A percentile compares a stretch with the other conserved stretches of the same genome.
These are phyloP conservation scores for Kwoniella europaea DNA, from an alignment of 768 basidiomycete genomes.

Conservation along the genomic window DNA sequence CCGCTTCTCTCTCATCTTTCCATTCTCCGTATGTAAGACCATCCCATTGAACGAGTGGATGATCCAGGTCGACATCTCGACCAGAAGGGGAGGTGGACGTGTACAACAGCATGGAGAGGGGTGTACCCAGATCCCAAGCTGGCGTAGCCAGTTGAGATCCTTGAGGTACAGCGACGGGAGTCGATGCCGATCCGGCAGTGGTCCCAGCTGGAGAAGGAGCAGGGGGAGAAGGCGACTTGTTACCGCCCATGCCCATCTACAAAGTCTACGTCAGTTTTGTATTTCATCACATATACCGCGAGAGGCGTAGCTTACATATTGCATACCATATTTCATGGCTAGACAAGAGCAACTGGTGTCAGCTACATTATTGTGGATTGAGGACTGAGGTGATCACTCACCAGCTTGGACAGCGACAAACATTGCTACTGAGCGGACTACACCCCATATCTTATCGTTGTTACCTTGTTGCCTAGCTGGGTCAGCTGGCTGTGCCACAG, in stretches of 20 bases:
- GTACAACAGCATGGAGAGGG: slow-evolving; percentile 52
- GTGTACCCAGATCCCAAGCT: slow-evolving; percentile 52
- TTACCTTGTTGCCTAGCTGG: slow-evolving; percentile 12
- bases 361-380: neutral
- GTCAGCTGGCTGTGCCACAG: slow-evolving; percentile 17
- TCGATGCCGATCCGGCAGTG: neutral
- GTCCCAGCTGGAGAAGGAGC: slow-evolving; percentile 26
- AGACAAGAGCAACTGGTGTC: neutral
- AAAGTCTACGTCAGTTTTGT: slow-evolving; percentile 2
- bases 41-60: slow-evolving; percentile 50
- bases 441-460: slow-evolving; percentile 20
- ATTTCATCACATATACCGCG: neutral
- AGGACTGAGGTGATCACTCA: slow-evolving; percentile 22
- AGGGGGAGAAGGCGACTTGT: slow-evolving; percentile 18
- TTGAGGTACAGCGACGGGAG: slow-evolving; percentile 7
- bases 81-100: slow-evolving; percentile 36
- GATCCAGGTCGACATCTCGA: slow-evolving; percentile 24
- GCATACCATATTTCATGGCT: slow-evolving; percentile 51
- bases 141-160: slow-evolving; percentile 30
- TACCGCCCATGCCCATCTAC: slow-evolving; percentile 28
- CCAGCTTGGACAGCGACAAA: slow-evolving; percentile 47
- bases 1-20: slow-evolving; percentile 49
- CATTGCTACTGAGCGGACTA: slow-evolving; percentile 32
- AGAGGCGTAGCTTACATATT: slow-evolving; percentile 34
- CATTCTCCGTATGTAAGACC: slow-evolving; percentile 55